Evolutionary conservation across 768 basidiomycete species (phyloP), one percentile per base, ranked within the genome.

Genomic region (Pulveroboletus sp.): DNA sequence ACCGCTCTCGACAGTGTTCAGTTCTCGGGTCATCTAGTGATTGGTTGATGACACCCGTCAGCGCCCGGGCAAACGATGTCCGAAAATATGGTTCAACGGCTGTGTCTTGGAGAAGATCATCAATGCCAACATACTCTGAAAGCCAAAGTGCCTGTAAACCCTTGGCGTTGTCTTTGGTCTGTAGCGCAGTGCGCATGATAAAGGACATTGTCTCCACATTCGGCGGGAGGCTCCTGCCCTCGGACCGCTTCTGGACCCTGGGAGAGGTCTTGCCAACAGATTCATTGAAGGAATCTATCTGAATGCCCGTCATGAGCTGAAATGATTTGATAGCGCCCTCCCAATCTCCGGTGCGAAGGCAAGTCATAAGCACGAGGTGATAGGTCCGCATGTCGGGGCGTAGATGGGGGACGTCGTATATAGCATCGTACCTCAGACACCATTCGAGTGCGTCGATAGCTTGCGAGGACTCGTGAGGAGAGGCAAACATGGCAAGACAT

Each of bases 241-340:
- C 47, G n/a, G 70, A 65, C 33, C 73, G 74, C 58, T 67, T 67
- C 52, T 76, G 74, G 10, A 73, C 58, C 49, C 63, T 68, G 8
- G 78, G 80, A 5, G 75, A 43, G 11, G 17, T 33, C 41, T 51
- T 63, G 5, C 73, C 77, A 36, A 74, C 73, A 10, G 49, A 50
- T 35, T 57, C 58, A 31, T 56, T 6, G 51, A 83, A 82, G 43
- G 79, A 79, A 47, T 77, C 73, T 2, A 65, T 58, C 51, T 75
- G 76, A 56, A 78, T 81, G 6, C 88, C 87, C 4, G 85, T 85
- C 81, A 90, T 85, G 56, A 87, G 69, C 53, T 86, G 80, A 63
- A 89, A 85, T 15, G 77, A 68, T 43, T 76, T 74, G 42, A 71
- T 61, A 2, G 83, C 79, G 17, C 73, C 73, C 24, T 62, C 69